Percentiles rank a stretch among this genome's conserved stretches.
Evolutionary conservation across 305 asterid species (phyloP).

Genomic region (Fraxinus nigra): DNA sequence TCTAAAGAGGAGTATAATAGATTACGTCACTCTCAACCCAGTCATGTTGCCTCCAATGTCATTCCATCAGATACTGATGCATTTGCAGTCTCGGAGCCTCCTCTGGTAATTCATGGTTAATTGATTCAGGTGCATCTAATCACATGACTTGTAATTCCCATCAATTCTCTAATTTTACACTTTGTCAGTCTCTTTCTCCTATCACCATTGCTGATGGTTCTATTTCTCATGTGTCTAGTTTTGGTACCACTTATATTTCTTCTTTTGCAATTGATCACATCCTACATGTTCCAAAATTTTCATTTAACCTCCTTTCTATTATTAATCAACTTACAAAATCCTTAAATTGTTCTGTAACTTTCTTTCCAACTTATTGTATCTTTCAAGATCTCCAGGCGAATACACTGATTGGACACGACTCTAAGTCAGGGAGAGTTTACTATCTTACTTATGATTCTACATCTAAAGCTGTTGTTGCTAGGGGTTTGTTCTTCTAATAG

Average conservation of each 20-base stretch:
- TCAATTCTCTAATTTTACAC: not conserved
- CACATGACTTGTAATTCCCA: not conserved
- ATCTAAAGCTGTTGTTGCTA: not conserved
- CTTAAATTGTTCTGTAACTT: not conserved
- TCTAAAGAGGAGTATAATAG: not conserved
- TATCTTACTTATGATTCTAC: not conserved
- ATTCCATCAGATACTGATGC: not conserved
- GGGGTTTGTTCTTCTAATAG: too few species aligned
- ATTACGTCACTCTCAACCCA: not conserved
- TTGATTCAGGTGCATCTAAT: too few species aligned
- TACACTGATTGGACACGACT: too few species aligned
- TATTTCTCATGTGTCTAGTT: not conserved
- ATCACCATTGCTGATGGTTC: not conserved
- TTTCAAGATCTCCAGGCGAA: not conserved
- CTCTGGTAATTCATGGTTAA: not conserved
- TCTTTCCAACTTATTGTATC: not conserved
- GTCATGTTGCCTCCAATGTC: not conserved
- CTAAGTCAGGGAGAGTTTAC: not conserved
- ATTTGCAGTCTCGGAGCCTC: not conserved
- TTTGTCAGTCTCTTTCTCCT: not conserved
- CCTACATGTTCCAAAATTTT: not conserved
- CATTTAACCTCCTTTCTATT: not conserved
- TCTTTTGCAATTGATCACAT: not conserved
- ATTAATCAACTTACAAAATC: not conserved
- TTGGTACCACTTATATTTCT: not conserved